These are phyloP conservation scores for Fomitopsis schrenkii DNA, from an alignment of 1,284 basidiomycete species.

Conservation along the genomic window DNA sequence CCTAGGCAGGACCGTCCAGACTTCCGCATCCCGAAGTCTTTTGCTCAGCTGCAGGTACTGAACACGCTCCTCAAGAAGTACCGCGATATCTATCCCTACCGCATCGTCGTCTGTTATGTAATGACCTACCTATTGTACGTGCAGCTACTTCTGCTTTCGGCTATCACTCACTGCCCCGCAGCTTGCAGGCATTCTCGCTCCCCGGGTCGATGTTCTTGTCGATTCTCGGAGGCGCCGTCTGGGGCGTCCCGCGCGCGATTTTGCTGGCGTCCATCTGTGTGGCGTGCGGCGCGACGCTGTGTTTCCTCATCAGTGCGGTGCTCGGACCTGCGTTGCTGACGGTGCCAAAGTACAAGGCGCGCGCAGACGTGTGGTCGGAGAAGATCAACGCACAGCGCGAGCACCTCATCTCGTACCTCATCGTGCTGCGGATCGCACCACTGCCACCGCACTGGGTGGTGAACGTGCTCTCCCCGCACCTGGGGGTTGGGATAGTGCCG, in stretches of 20 bases:
- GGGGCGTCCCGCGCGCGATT: slow-evolving; percentile 88
- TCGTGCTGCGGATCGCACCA: slow-evolving; percentile 91
- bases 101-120: slow-evolving; percentile 81
- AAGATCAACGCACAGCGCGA: slow-evolving; percentile 71
- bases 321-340: slow-evolving; percentile 87
- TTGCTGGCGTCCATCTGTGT: slow-evolving; percentile 92
- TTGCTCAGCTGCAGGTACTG: slow-evolving; percentile 76
- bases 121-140: slow-evolving; percentile 89
- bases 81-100: slow-evolving; percentile 77
- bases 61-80: slow-evolving; percentile 87
- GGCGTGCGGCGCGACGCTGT: slow-evolving; percentile 86
- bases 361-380: slow-evolving; percentile 78
- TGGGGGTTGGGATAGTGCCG: slow-evolving; percentile 79
- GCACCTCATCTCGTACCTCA: slow-evolving; percentile 85
- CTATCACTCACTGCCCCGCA: slow-evolving; percentile 30
- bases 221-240: slow-evolving; percentile 94
- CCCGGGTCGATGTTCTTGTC: slow-evolving; percentile 98
- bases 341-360: slow-evolving; percentile 78
- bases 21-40: slow-evolving; percentile 80
- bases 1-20: slow-evolving; percentile 67
- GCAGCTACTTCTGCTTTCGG: background rate
- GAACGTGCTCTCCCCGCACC: slow-evolving; percentile 90
- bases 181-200: slow-evolving; percentile 93
- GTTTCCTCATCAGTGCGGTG: slow-evolving; percentile 88
- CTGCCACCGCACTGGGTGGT: slow-evolving; percentile 97